Conservation (phyloP, 345 rosid species). For the Heritiera littoralis region DNA sequence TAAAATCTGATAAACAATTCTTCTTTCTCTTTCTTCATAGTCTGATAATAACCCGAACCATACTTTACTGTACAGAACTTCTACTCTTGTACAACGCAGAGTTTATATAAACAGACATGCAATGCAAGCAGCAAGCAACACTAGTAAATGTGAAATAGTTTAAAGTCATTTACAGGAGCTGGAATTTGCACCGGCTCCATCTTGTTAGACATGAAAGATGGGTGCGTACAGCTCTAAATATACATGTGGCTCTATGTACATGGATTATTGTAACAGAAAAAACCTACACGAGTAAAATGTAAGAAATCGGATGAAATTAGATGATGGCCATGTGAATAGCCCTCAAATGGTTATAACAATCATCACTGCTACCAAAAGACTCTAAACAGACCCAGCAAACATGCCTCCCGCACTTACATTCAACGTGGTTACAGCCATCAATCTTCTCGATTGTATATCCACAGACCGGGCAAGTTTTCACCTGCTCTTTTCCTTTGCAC, state of each 20-base stretch:
- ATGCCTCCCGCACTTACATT: slow-evolving; percentile 79
- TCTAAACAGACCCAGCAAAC: slow-evolving; percentile 80
- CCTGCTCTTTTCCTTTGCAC: slow-evolving; percentile 68
- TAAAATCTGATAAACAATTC: too few species aligned
- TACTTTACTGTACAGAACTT: not conserved
- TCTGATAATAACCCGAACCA: not conserved
- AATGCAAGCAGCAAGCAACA: not conserved
- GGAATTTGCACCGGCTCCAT: not conserved
- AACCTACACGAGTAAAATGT: slow-evolving; percentile 6
- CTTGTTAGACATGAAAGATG: not conserved
- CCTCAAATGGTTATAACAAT: slow-evolving; percentile 67
- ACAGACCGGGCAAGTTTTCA: slow-evolving; percentile 74
- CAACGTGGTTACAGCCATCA: slow-evolving; percentile 83
- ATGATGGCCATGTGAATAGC: slow-evolving; percentile 39
- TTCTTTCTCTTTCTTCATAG: not conserved
- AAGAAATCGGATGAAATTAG: slow-evolving; percentile 11
- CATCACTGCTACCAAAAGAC: slow-evolving; percentile 41
- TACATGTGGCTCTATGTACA: slow-evolving; percentile 13
- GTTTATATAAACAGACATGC: not conserved
- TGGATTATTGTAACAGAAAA: slow-evolving; percentile 1
- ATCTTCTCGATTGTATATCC: slow-evolving; percentile 70
- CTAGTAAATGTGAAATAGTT: not conserved
- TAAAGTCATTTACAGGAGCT: not conserved
- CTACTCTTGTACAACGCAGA: not conserved
- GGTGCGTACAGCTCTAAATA: not conserved